Base-by-base conservation (phyloP, 768 basidiomycete genomes). In the Xerocomus spinulosus region DNA sequence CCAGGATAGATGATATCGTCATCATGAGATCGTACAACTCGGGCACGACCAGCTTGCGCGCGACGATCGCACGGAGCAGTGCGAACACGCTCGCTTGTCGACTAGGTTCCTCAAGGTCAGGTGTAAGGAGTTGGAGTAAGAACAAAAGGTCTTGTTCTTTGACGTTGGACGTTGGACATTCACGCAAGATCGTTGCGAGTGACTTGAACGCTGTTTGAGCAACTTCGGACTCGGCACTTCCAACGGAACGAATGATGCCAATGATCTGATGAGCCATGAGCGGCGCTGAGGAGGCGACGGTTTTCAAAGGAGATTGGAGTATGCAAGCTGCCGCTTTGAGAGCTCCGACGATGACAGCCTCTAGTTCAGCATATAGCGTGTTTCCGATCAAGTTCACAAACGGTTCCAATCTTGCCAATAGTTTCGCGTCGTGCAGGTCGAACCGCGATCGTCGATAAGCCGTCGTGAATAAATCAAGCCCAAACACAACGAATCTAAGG, bases 1-100 rank as follows among this genome's bases (percentile, higher is more conserved):
- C 91, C 76, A 96, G 83, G 56, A 95, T 81, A 54, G 92, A 85
- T 3, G 92, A 83, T 18, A 97, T 83, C 49, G 83, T 83, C 50
- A 91, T 90, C 94, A 99, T 97, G 29, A 94, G 70, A 65, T 98
- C 94, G 70, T 99, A 99, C 42, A 99, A 86, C 67, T 98, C 96
- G 0, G 91, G 91, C 0, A 95, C 90, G 26, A 98, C 83, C 53
- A 98, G 88, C 61, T 89, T 91, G 26, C 94, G 82, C 5, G 85
- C 78, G 14, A 98, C 83, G 55, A 98, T 92, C 21, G 93, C 87
- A 9, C 92, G 85, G 14, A 99, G 79, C 57, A 98, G 79, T 2
- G 87, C 72, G 64, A 99, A 98, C 8, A 90, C 86, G 9, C 91
- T 77, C 4, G 78, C 80, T 67, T 99, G 96, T 6, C 92, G 82